A percentile compares a stretch with the other conserved stretches of the same genome.
These are phyloP conservation scores for Aspergillus phoenicis DNA, from an alignment of 2,329 filamentous ascomycete genomes.

Conservation along the genomic window DNA sequence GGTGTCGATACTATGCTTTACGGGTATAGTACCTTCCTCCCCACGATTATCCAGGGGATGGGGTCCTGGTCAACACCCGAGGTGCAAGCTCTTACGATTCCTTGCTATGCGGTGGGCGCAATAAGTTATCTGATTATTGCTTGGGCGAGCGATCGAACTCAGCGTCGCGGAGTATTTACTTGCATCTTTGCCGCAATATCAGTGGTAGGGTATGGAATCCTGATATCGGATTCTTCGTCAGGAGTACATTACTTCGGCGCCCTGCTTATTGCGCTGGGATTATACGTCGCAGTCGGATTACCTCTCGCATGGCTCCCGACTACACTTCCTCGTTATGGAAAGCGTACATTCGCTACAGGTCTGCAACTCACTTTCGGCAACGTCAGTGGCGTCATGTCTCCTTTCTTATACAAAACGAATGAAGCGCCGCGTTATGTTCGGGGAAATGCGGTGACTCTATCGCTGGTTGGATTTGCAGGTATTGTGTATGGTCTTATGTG, in stretches of 20 bases:
- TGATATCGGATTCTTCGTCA: conserved; percentile 62
- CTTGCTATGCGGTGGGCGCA: conserved; percentile 74
- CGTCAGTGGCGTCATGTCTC: conserved; percentile 70
- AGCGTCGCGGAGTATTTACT: conserved; percentile 66
- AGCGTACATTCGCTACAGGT: conserved; percentile 71
- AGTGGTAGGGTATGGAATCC: conserved; percentile 68
- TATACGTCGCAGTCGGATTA: conserved; percentile 64
- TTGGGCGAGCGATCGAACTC: conserved; percentile 67
- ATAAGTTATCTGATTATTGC: conserved; percentile 68
- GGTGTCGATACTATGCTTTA: conserved; percentile 77
- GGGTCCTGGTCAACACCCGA: conserved; percentile 65
- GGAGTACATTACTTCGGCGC: conserved; percentile 75
- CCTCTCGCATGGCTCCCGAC: conserved; percentile 62
- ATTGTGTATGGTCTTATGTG: conserved; percentile 59
- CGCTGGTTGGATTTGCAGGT: conserved; percentile 59
- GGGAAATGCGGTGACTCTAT: conserved; percentile 64
- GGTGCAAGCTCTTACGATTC: conserved; percentile 76
- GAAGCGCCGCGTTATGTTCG: conserved; percentile 62
- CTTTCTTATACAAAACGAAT: conserved; percentile 55
- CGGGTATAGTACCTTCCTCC: conserved; percentile 75
- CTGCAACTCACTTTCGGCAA: conserved; percentile 73
- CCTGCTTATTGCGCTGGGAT: conserved; percentile 72
- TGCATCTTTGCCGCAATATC: conserved; percentile 65
- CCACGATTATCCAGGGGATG: conserved; percentile 74
- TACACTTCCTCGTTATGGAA: conserved; percentile 74